Conservation (phyloP, 176 grass and related monocot genomes). For the Avena atlantica region DNA sequence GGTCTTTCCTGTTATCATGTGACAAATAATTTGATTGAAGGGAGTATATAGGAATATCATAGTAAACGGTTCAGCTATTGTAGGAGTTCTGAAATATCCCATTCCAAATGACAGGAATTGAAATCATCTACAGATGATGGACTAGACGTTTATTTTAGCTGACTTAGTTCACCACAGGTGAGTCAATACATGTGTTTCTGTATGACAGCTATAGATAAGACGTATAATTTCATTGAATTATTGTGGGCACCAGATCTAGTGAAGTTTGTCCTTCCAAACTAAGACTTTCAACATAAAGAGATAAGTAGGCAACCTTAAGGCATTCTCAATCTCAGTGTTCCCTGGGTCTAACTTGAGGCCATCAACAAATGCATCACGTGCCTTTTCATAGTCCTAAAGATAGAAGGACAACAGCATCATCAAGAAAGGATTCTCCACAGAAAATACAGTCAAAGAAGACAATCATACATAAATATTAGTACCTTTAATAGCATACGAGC, state of each 20-base stretch:
- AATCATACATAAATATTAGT: not conserved
- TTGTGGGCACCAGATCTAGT: not conserved
- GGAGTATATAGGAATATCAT: not conserved
- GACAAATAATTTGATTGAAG: too few species aligned
- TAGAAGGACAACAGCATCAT: not conserved
- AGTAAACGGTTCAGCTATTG: not conserved
- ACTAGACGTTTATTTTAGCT: not conserved
- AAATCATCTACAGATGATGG: not conserved
- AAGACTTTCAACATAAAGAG: not conserved
- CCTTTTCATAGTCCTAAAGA: conserved; percentile 55
- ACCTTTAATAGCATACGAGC: conserved; percentile 58
- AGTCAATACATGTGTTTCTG: not conserved
- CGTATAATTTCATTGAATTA: not conserved
- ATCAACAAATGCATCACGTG: conserved; percentile 46
- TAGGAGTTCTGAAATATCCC: conserved; percentile 3
- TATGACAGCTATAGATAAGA: not conserved
- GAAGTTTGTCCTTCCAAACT: not conserved
- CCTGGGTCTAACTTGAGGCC: conserved; percentile 44
- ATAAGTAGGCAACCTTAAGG: conserved; percentile 32
- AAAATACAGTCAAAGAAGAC: not conserved
- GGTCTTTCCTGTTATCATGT: not conserved
- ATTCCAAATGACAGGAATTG: not conserved
- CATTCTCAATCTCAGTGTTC: conserved; percentile 32
- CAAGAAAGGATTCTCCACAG: not conserved
- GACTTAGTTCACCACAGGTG: not conserved